Base-by-base conservation (phyloP, 352 stramenopile genomes). In the Phytophthora pistaciae region DNA sequence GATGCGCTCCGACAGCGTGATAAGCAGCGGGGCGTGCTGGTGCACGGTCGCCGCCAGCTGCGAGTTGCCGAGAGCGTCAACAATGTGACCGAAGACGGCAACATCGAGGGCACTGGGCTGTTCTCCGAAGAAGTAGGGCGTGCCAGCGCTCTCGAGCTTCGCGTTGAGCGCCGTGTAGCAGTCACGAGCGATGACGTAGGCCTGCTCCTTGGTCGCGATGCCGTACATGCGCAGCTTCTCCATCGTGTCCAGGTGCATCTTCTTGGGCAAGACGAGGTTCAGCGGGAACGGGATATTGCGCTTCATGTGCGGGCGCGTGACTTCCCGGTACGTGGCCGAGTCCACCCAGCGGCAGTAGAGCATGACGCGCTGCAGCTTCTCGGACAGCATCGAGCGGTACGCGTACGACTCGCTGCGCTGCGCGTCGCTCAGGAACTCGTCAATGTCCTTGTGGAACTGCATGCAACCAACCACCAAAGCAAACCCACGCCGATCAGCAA, bases 271-370 rank as follows among this genome's bases (percentile, higher is more conserved):
- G 23, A 94, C 83, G 55, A 92, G 87, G 72, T 87, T 95, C 18
- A 96, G 61, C 27, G 90, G 90, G 68, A 96, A 96, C 18, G 90
- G 88, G 40, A 96, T 85, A 42, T 90, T 78, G 60, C 87, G 88
- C 77, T 93, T 93, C 66, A 94, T 82, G 55, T 92, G 84, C 59
- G 84, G 85, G 0, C 88, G 88, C 67, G 90, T 96, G 58, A 96
- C 83, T 63, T 96, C 90, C 8, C 83, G 86, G 72, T 95, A 96
- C 56, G 87, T 95, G 65, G 91, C 78, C 8, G 87, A 79, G 62
- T 96, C 88, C 54, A 95, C 90, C 90, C 90, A 96, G 40, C 85
- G 88, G 63, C 88, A 95, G 68, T 91, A 96, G 20, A 88, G 56
- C 79, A 95, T 82, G 49, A 95, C 87, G 50, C 87, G 86, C 55